Evolutionary conservation across 805 yeast species (phyloP).

Genomic region (Kluyveromyces nonfermentans): DNA sequence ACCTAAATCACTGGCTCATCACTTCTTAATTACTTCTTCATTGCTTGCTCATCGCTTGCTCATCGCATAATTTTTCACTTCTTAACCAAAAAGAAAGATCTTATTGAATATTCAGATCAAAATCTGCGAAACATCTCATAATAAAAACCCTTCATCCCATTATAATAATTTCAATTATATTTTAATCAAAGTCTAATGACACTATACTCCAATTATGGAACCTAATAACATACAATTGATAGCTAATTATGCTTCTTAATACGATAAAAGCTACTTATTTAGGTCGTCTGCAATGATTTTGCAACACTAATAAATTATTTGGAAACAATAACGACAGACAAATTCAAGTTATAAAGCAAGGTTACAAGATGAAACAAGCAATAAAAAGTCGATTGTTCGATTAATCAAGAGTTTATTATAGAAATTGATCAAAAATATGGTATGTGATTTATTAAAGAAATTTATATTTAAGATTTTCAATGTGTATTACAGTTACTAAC

Average conservation of each 20-base stretch:
- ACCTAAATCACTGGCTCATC: not conserved
- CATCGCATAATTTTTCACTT: not conserved
- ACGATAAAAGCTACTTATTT: not conserved
- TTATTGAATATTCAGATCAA: too few species aligned
- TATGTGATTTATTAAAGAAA: not conserved
- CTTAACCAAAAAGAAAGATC: not conserved
- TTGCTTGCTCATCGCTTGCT: not conserved
- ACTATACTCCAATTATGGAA: too few species aligned
- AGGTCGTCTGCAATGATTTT: not conserved
- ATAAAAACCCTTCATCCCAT: too few species aligned
- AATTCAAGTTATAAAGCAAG: not conserved
- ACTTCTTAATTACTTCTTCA: not conserved
- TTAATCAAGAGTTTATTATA: too few species aligned
- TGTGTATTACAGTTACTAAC: not conserved
- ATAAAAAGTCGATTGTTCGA: too few species aligned
- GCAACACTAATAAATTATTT: not conserved
- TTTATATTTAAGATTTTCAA: too few species aligned
- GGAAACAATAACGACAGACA: not conserved
- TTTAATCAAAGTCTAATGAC: too few species aligned
- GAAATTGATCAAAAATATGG: not conserved
- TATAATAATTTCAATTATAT: too few species aligned
- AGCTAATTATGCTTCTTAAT: not conserved
- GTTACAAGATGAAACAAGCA: not conserved
- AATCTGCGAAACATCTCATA: too few species aligned
- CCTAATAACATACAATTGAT: too few species aligned